These are phyloP conservation scores for Penicillium herquei DNA, from an alignment of 495 filamentous ascomycete genomes.

Conservation along the genomic window DNA sequence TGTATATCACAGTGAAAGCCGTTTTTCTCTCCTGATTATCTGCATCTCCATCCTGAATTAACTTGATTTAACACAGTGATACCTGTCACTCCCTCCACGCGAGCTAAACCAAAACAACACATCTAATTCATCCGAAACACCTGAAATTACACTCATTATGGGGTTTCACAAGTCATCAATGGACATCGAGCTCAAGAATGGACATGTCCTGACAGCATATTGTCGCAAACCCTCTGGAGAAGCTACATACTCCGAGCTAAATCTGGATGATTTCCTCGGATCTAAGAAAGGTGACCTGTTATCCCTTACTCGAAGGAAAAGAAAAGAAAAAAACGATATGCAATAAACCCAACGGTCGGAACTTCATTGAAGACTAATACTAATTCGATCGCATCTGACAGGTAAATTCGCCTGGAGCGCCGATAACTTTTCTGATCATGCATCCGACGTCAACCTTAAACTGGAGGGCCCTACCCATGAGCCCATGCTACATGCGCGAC, in stretches of 20 bases:
- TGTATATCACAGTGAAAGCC: not conserved
- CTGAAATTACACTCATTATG: slow-evolving; percentile 9
- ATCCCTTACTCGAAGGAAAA: too few species aligned
- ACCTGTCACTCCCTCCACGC: too few species aligned
- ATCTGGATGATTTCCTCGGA: slow-evolving; percentile 21
- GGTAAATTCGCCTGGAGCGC: slow-evolving; percentile 25
- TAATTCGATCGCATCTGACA: not conserved
- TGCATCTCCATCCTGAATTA: not conserved
- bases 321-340: not conserved
- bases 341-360: not conserved
- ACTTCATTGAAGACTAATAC: not conserved
- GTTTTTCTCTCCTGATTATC: not conserved
- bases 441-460: slow-evolving; percentile 15
- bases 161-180: slow-evolving; percentile 28
- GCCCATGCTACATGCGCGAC: slow-evolving; percentile 19
- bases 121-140: too few species aligned
- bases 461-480: slow-evolving; percentile 19
- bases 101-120: too few species aligned
- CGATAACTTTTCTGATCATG: slow-evolving; percentile 12
- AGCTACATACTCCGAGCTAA: slow-evolving; percentile 23
- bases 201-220: slow-evolving; percentile 23
- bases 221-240: slow-evolving; percentile 20
- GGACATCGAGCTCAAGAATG: slow-evolving; percentile 21
- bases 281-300: slow-evolving; percentile 21
- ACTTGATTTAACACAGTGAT: too few species aligned